Conservation (phyloP, 352 stramenopile species). For the Phytophthora meadii region DNA sequence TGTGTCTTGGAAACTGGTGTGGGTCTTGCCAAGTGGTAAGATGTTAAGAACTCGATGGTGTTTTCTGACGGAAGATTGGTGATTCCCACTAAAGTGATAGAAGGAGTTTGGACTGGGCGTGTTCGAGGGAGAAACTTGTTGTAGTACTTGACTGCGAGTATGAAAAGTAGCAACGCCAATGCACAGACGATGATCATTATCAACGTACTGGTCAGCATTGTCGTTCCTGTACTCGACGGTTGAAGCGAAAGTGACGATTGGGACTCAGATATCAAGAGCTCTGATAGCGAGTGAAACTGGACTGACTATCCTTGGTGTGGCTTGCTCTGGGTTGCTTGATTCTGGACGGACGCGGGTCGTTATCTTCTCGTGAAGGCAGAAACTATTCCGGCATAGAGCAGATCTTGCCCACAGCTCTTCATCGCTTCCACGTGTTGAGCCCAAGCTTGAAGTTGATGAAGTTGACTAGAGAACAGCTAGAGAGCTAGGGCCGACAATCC, state of each 20-base stretch:
- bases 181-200: slow-evolving; percentile 17
- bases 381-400: slow-evolving; percentile 24
- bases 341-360: slow-evolving; percentile 14
- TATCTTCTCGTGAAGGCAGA: slow-evolving; percentile 14
- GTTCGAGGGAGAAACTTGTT: slow-evolving; percentile 2
- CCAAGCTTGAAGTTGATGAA: no score
- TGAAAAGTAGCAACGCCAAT: slow-evolving; percentile 22
- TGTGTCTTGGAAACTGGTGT: slow-evolving; percentile 10
- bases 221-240: slow-evolving; percentile 16
- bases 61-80: slow-evolving; percentile 6
- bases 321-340: slow-evolving; percentile 25
- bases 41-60: neutral
- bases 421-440: neutral
- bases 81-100: slow-evolving; percentile 1
- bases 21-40: slow-evolving; percentile 20
- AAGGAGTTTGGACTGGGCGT: slow-evolving; percentile 4
- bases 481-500: no score
- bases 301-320: slow-evolving; percentile 21
- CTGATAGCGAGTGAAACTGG: slow-evolving; percentile 1
- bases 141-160: slow-evolving; percentile 27
- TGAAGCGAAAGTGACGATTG: slow-evolving; percentile 6
- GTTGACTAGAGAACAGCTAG: no score
- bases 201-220: slow-evolving; percentile 9
- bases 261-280: slow-evolving; percentile 19
- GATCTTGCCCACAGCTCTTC: slow-evolving; percentile 1